phyloP scores from a whole-genome alignment of 108 stramenopile species.

The Skeletonema menzelii region DNA sequence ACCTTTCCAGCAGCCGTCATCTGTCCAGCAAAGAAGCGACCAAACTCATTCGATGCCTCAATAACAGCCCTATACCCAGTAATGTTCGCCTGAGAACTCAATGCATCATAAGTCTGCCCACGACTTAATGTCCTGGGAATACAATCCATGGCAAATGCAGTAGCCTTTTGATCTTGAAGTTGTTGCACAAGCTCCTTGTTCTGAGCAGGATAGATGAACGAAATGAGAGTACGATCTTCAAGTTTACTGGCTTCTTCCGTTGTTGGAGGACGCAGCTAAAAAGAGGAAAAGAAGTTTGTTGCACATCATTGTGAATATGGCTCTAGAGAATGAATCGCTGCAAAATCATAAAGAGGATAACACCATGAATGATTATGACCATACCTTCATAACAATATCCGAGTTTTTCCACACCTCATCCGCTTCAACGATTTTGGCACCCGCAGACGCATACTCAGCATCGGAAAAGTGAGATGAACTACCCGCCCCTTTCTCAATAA shows the following conservation, averaged over 20 bases:
- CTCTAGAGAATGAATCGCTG: background rate
- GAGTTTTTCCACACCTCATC: conserved; percentile 82
- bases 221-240: conserved; percentile 85
- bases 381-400: conserved; percentile 92
- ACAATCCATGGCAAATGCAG: conserved; percentile 97
- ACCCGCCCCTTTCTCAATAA: conserved; percentile 94
- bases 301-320: background rate
- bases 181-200: conserved; percentile 90
- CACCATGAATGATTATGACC: background rate
- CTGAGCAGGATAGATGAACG: conserved; percentile 92
- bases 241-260: conserved; percentile 75
- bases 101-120: conserved; percentile 98
- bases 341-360: background rate
- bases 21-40: conserved; percentile 91
- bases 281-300: background rate
- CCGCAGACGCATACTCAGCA: conserved; percentile 92
- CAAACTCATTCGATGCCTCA: conserved; percentile 96
- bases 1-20: conserved; percentile 89
- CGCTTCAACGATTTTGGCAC: conserved; percentile 85
- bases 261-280: conserved; percentile 88
- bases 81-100: conserved; percentile 97
- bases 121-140: conserved; percentile 94
- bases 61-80: conserved; percentile 98
- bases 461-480: conserved; percentile 82
- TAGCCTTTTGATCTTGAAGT: conserved; percentile 90